phyloP scores from a whole-genome alignment of 1,139 yeast genomes.

The Suhomyces ambrosiae region DNA sequence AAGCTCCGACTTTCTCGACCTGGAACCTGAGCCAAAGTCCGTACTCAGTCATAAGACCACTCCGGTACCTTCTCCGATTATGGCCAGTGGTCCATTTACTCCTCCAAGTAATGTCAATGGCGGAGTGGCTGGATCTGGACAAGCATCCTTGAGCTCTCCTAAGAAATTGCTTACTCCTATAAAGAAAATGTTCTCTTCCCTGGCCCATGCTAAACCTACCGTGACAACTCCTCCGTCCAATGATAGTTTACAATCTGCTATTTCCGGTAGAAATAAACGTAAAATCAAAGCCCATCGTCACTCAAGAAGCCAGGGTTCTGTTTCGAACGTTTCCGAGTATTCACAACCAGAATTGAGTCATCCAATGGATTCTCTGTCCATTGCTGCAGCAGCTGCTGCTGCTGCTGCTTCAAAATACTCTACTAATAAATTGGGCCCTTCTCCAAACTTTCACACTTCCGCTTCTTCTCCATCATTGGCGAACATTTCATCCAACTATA shows the following conservation, averaged over 20 bases:
- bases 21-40: constrained; percentile 10
- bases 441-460: constrained; percentile 8
- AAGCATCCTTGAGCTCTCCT: constrained; percentile 34
- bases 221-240: constrained; percentile 17
- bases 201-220: constrained; percentile 20
- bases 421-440: not conserved
- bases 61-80: constrained; percentile 20
- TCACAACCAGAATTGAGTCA: constrained; percentile 2
- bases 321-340: constrained; percentile 15
- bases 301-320: constrained; percentile 12
- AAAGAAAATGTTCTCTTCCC: constrained; percentile 39
- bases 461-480: constrained; percentile 13
- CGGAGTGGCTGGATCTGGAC: constrained; percentile 3
- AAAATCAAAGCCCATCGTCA: constrained; percentile 10
- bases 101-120: constrained; percentile 20
- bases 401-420: constrained; percentile 11
- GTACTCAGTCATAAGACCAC: constrained; percentile 14
- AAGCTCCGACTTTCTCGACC: constrained; percentile 14
- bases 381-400: constrained; percentile 10
- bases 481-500: constrained; percentile 1
- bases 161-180: constrained; percentile 48
- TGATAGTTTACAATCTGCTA: constrained; percentile 19
- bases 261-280: constrained; percentile 9
- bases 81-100: constrained; percentile 25
- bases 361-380: constrained; percentile 3